Base-by-base conservation (phyloP, 1,284 basidiomycete genomes). In the Moesziomyces sp. region DNA sequence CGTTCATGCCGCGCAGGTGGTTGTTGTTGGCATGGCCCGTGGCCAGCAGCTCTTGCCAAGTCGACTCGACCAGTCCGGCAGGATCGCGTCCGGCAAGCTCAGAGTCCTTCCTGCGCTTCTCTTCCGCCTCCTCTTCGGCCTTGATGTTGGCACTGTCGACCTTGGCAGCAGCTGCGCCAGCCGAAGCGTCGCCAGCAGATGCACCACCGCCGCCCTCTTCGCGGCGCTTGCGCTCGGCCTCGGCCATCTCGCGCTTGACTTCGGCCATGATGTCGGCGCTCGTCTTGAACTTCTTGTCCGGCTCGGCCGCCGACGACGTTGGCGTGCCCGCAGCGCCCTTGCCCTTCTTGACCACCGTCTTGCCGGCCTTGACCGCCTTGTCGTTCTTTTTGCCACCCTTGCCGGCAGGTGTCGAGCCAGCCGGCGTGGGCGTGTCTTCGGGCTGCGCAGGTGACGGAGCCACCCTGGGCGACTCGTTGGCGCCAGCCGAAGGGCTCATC, bases 181-280 rank as follows among this genome's bases (percentile, higher is more conserved):
- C 49, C 21, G 46, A 48, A 3, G 65, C 65, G 34, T 62, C 49
- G 6, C 53, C 55, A 28, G 30, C 57, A n/a, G 35, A 48, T 34
- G 35, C 49, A 13, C 58, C 50, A n/a, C 54, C 68, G 21, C 53
- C 30, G 16, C 62, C 61, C 40, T 62, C 61, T 47, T 73, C 70
- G 46, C 69, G 59, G n/a, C 67, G 66, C 58, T 73, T 73, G 44
- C 70, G 70, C 47, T 76, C 71, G 13, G 68, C 77, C 30, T 76
- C 72, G 19, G 79, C 79, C 58, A 76, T 74, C 56, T 82, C 79
- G 21, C 76, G 76, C 51, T 80, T 80, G 52, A 80, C 79, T 57
- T 78, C 77, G 18, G 76, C 78, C 77, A 82, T 77, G 57, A 82
- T 82, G 47, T 79, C 77, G 40, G 76, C 76, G 46, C 76, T 76